A percentile compares a stretch with the other conserved stretches of the same genome.
phyloP scores from a whole-genome alignment of 331 rosid species.

The Dryas integrifolia region DNA sequence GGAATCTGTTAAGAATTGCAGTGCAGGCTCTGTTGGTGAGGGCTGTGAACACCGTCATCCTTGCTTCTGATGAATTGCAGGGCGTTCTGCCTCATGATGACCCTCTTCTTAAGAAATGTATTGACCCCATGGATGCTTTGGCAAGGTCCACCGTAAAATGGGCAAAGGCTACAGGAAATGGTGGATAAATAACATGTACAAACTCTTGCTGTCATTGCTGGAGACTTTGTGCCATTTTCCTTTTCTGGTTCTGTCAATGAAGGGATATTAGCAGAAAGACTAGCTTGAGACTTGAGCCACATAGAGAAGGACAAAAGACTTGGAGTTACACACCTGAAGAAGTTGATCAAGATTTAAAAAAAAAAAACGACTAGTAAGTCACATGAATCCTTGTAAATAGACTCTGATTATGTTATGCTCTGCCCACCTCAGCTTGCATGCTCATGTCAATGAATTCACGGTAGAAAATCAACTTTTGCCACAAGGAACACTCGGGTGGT shows the following conservation, averaged over 20 bases:
- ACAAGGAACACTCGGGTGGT: too few species aligned
- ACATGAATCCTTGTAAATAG: neutral
- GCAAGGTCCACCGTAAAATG: slow-evolving; percentile 70
- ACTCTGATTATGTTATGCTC: neutral
- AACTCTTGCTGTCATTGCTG: neutral
- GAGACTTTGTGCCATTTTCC: neutral
- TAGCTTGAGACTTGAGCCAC: neutral
- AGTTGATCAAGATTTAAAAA: neutral
- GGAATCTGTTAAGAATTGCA: slow-evolving; percentile 63
- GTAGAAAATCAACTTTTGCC: neutral
- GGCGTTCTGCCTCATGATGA: slow-evolving; percentile 65
- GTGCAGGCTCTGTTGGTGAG: slow-evolving; percentile 61
- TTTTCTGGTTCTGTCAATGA: neutral
- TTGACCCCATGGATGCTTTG: slow-evolving; percentile 77
- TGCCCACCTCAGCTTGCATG: neutral
- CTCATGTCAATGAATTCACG: neutral
- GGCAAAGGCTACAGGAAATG: slow-evolving; percentile 49
- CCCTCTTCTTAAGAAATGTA: slow-evolving; percentile 73
- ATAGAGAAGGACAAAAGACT: neutral
- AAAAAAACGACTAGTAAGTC: neutral
- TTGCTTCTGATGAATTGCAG: slow-evolving; percentile 67
- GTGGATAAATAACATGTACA: slow-evolving; percentile 14
- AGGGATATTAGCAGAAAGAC: neutral
- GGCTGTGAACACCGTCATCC: slow-evolving; percentile 62
- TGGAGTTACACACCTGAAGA: slow-evolving; percentile 5